Evolutionary conservation across 1,284 basidiomycete genomes (phyloP).

Genomic region (Hypsizygus ulmarius): DNA sequence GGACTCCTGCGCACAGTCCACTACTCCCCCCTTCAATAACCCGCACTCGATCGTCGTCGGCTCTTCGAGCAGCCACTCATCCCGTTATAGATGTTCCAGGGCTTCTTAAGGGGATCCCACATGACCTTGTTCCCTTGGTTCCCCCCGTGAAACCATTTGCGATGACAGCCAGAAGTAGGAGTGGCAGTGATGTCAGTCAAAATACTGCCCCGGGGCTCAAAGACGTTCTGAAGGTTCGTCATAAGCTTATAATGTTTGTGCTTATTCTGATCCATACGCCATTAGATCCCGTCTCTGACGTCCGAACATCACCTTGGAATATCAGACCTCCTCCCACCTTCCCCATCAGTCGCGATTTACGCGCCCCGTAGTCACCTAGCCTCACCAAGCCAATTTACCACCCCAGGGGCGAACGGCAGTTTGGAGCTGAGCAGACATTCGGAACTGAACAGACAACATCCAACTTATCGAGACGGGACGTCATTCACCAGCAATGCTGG

Average conservation of each 20-base stretch:
- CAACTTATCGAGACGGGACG: conserved; percentile 28
- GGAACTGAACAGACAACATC: conserved; percentile 18
- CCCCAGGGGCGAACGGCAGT: conserved; percentile 22
- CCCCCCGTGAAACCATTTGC: conserved; percentile 48
- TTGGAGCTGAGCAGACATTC: conserved; percentile 15
- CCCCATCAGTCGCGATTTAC: conserved; percentile 58
- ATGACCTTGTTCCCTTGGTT: conserved; percentile 26
- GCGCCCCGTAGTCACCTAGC: conserved; percentile 42
- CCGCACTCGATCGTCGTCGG: conserved; percentile 52
- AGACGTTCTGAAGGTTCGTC: conserved; percentile 66
- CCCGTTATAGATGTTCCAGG: conserved; percentile 10
- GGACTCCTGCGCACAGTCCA: conserved; percentile 29
- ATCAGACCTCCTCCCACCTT: conserved; percentile 73
- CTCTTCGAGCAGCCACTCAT: conserved; percentile 35
- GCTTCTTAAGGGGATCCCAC: conserved; percentile 6
- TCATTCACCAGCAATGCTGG: conserved; percentile 29
- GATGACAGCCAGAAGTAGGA: conserved; percentile 39
- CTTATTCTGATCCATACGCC: conserved; percentile 5
- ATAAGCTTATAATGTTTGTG: not conserved
- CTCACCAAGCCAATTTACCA: conserved; percentile 40
- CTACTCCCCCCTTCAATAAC: conserved; percentile 35
- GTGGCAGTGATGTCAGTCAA: conserved; percentile 43
- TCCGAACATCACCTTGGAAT: conserved; percentile 69
- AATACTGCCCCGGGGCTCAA: conserved; percentile 57
- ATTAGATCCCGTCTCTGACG: conserved; percentile 60